Evolutionary conservation across 495 filamentous ascomycete species (phyloP), one percentile per base, ranked within the genome.

Genomic region (Pseudomonodictys pantanalensis): DNA sequence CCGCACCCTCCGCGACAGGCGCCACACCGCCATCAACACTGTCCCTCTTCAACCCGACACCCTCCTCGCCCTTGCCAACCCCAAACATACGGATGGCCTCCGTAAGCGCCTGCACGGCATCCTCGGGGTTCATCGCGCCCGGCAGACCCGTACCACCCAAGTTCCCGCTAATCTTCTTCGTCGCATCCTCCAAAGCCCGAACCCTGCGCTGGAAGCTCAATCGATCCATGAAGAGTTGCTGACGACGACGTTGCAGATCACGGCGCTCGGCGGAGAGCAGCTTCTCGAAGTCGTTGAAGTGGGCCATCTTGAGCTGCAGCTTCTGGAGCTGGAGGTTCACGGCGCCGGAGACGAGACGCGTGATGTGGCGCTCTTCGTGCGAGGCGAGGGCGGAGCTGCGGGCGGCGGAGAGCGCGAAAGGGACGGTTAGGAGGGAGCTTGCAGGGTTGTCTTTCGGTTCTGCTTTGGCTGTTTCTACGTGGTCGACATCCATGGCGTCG

Each of bases 321-420:
- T 76, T 76, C 44, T 67, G 59, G 0, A 74, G 66, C 44, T 75
- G 65, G 8, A 76, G 76, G 70, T 96, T 96, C 52, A 95, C 87
- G 0, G 90, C 85, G 2, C 88, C 83, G 10, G 89, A 90, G 22
- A 97, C 89, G 42, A 97, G 85, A 15, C 88, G 84, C 26, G 92
- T 92, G 87, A 96, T 92, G 70, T 95, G 89, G 25, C 93, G 90
- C 73, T 98, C 93, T 71, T 96, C 91, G 66, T 97, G 91, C 0
- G 93, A 96, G 9, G 91, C 90, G 26, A 98, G 83, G 4, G 87
- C 92, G 11, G 87, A 85, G 20, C 92, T 85, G 52, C 93, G 88
- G 0, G 89, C 91, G 11, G 91, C 91, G 24, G 91, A 85, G 26
- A 90, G 78, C 7, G 89, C 90, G 28, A 98, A 82, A 4, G 93